Percentiles rank a stretch among this genome's conserved stretches.
Conservation (phyloP, 2,329 filamentous ascomycete species). For the Raffaelea arxii region DNA sequence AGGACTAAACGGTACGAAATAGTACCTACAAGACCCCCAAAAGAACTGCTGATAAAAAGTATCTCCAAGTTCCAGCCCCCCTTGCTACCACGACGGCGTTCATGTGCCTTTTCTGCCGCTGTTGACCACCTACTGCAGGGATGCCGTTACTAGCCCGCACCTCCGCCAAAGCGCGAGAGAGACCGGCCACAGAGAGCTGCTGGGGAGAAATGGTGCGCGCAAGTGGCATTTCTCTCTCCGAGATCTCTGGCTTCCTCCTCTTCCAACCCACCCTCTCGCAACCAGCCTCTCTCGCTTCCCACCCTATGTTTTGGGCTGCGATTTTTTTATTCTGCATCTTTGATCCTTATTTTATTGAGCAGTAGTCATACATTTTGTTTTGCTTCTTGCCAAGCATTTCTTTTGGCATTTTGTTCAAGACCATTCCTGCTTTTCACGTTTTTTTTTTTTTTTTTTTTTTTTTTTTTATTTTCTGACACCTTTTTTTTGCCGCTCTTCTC, state of each 20-base stretch:
- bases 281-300: constrained; percentile 1
- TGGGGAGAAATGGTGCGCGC: constrained; percentile 9
- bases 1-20: neutral
- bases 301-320: neutral
- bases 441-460: neutral
- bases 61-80: too few relatives aligned
- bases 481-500: neutral
- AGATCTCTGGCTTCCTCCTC: constrained; percentile 8
- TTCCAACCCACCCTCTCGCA: constrained; percentile 4
- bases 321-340: neutral
- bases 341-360: neutral
- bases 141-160: constrained; percentile 1
- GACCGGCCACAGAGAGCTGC: constrained; percentile 1
- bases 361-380: neutral
- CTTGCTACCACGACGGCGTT: neutral
- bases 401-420: neutral
- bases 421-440: neutral
- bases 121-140: neutral
- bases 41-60: too few relatives aligned
- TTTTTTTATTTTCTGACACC: too few relatives aligned
- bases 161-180: constrained; percentile 3
- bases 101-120: constrained; percentile 2
- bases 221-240: constrained; percentile 11
- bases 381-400: neutral
- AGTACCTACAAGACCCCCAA: too few relatives aligned